Conservation (phyloP, 140 eudicot genomes). For the Ambrosia hybrid region DNA sequence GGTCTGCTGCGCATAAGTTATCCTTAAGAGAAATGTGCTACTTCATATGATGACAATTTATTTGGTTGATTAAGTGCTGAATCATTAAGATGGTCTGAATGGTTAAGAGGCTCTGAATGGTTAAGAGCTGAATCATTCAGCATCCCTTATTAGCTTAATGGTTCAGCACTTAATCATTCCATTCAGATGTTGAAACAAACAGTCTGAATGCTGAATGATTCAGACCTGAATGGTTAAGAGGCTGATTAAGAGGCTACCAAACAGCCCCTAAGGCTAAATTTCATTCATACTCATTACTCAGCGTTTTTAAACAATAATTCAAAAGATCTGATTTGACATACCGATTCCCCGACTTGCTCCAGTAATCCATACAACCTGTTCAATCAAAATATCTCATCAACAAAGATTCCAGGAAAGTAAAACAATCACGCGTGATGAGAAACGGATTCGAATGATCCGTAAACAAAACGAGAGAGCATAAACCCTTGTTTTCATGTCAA, state of each 20-base stretch:
- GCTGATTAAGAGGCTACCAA: too few species aligned
- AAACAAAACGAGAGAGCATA: neutral
- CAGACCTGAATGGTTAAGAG: too few species aligned
- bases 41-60: neutral
- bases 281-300: neutral
- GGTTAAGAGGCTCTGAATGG: too few species aligned
- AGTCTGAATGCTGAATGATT: too few species aligned
- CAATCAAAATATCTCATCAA: constrained; percentile 10
- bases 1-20: constrained; percentile 2
- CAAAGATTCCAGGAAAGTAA: neutral
- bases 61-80: neutral
- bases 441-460: neutral
- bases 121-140: too few species aligned
- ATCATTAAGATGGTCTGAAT: too few species aligned
- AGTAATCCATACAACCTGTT: constrained; percentile 92
- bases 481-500: neutral
- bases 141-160: too few species aligned
- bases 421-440: neutral
- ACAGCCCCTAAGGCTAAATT: neutral
- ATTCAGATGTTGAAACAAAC: too few species aligned
- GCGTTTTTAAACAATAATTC: too few species aligned
- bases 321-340: constrained; percentile 30
- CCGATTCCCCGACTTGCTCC: constrained; percentile 99
- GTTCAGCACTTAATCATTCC: too few species aligned
- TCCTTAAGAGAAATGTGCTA: neutral